phyloP scores from a whole-genome alignment of 176 grass and related monocot species.

The Dactylis glomerata region DNA sequence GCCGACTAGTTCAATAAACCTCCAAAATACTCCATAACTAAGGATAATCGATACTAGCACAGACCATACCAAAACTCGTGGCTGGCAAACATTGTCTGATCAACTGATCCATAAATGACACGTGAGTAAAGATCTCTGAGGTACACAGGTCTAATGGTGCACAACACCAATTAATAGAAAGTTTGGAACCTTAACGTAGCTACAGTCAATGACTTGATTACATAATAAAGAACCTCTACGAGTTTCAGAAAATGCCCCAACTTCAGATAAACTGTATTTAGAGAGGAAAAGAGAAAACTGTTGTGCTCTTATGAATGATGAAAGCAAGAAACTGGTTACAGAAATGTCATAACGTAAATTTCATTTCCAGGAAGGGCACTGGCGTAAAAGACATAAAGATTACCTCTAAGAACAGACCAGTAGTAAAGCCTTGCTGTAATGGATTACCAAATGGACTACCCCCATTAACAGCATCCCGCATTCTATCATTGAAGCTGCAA shows the following conservation, averaged over 20 bases:
- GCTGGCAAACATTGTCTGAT: neutral
- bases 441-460: constrained; percentile 90
- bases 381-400: neutral
- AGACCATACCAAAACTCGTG: neutral
- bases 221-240: neutral
- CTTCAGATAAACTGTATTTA: constrained; percentile 17
- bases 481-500: constrained; percentile 93
- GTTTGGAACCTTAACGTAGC: neutral
- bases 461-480: constrained; percentile 87
- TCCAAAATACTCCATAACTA: neutral
- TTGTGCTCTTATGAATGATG: neutral
- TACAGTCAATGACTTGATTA: neutral
- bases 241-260: neutral
- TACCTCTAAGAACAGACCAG: constrained; percentile 88
- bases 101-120: neutral
- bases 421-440: constrained; percentile 84
- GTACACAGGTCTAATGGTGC: neutral
- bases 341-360: neutral
- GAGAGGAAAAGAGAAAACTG: neutral
- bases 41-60: neutral
- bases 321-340: constrained; percentile 9
- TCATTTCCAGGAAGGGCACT: neutral
- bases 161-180: neutral
- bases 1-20: neutral
- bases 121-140: neutral